A percentile compares a stretch with the other conserved stretches of the same genome.
These are phyloP conservation scores for Fusarium neocosmosporiellum DNA, from an alignment of 2,329 filamentous ascomycete genomes.

Conservation along the genomic window DNA sequence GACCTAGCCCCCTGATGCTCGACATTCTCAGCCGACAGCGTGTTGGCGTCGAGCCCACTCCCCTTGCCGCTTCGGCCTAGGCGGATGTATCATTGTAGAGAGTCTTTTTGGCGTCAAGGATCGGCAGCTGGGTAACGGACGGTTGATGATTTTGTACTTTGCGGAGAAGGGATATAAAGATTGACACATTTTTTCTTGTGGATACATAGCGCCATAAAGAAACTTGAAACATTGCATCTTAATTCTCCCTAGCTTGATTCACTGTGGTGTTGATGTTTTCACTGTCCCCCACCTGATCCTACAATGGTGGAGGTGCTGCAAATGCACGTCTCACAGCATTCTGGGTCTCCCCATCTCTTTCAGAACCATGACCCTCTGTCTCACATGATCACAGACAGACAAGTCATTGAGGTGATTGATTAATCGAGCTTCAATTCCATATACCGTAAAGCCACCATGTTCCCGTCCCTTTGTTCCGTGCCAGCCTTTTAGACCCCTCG, in stretches of 20 bases:
- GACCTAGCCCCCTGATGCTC: conserved; percentile 86
- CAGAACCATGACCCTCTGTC: too few relatives aligned
- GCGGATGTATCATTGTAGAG: conserved; percentile 4
- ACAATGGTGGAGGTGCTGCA: neutral
- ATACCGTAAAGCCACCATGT: conserved; percentile 5
- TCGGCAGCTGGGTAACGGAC: conserved; percentile 24
- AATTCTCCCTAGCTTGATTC: neutral
- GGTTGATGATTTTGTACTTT: conserved; percentile 7
- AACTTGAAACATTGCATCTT: conserved; percentile 1
- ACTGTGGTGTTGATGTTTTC: neutral
- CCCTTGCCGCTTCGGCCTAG: conserved; percentile 64
- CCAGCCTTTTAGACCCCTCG: conserved; percentile 1
- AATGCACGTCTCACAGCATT: neutral
- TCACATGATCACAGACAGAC: neutral
- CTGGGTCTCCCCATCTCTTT: neutral
- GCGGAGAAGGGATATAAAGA: conserved; percentile 19
- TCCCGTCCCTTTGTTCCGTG: neutral
- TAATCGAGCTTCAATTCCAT: conserved; percentile 14
- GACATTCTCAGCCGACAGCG: conserved; percentile 94
- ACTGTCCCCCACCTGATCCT: neutral
- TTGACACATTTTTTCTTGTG: conserved; percentile 9
- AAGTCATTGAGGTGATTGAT: neutral
- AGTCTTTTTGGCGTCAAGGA: conserved; percentile 28
- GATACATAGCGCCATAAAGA: conserved; percentile 3
- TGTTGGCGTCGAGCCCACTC: conserved; percentile 81